These are phyloP conservation scores for Saturnispora saitoi DNA, from an alignment of 805 yeast species.

Conservation along the genomic window DNA sequence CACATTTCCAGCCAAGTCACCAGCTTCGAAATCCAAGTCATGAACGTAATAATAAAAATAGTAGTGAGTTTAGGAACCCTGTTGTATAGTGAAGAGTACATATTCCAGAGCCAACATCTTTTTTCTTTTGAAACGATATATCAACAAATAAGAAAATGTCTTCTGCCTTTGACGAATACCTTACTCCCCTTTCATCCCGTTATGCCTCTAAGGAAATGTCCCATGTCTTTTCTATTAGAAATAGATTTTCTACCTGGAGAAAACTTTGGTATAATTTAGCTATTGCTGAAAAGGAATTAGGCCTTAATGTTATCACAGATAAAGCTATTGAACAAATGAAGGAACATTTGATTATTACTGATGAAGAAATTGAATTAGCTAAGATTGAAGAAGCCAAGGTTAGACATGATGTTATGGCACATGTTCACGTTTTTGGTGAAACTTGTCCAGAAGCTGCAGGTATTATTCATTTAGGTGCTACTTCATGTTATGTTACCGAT, in stretches of 20 bases:
- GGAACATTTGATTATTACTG: conserved; percentile 71
- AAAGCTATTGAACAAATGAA: conserved; percentile 87
- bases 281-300: conserved; percentile 88
- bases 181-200: conserved; percentile 92
- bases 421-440: conserved; percentile 90
- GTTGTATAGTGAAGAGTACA: no score
- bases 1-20: no score
- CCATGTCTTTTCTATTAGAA: conserved; percentile 80
- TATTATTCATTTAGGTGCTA: conserved; percentile 95
- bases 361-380: conserved; percentile 86
- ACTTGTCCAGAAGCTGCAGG: conserved; percentile 96
- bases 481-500: conserved; percentile 96
- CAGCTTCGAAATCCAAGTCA: no score
- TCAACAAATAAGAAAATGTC: conserved; percentile 6
- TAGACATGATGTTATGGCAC: conserved; percentile 99
- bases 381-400: conserved; percentile 93
- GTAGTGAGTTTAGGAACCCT: no score
- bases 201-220: conserved; percentile 99
- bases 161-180: conserved; percentile 54
- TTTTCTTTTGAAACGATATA: background rate
- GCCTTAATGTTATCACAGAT: conserved; percentile 75
- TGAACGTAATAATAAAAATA: no score
- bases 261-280: conserved; percentile 93
- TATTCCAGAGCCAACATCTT: background rate
- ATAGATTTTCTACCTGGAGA: conserved; percentile 97